These are phyloP conservation scores for Bipolaris zeicola DNA, from an alignment of 2,329 filamentous ascomycete genomes.

Conservation along the genomic window DNA sequence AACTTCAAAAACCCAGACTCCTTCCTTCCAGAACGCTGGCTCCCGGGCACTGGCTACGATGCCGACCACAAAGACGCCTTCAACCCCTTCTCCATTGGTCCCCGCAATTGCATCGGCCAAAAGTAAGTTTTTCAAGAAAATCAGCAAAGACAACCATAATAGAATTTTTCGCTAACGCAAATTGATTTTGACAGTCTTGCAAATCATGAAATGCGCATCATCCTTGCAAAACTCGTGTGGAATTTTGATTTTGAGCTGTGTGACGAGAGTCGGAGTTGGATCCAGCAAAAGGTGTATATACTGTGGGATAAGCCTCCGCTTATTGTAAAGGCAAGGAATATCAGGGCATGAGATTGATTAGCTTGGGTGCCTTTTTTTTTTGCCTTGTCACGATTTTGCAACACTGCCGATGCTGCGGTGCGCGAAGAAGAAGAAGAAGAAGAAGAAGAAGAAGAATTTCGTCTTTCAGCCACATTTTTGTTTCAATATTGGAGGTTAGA, in stretches of 20 bases:
- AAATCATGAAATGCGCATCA: slow-evolving; percentile 41
- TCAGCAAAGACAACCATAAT: too few species aligned
- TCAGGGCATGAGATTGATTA: background rate
- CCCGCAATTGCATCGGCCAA: slow-evolving; percentile 42
- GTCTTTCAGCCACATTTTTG: too few species aligned
- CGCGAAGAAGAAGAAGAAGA: too few species aligned
- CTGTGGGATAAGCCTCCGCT: slow-evolving; percentile 25
- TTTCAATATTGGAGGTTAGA: too few species aligned
- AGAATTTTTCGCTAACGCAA: too few species aligned
- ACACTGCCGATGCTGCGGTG: too few species aligned
- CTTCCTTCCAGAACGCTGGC: slow-evolving; percentile 44
- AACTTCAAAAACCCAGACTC: slow-evolving; percentile 9
- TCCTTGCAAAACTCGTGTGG: slow-evolving; percentile 31
- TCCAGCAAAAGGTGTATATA: slow-evolving; percentile 10
- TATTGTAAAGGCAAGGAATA: slow-evolving; percentile 15
- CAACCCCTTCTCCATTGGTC: slow-evolving; percentile 35
- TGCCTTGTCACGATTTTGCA: too few species aligned
- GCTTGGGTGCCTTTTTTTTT: too few species aligned
- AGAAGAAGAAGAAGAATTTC: too few species aligned
- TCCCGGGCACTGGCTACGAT: slow-evolving; percentile 31
- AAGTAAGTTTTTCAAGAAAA: slow-evolving; percentile 30
- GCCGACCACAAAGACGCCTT: slow-evolving; percentile 29
- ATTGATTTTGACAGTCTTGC: slow-evolving; percentile 23
- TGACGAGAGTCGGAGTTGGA: slow-evolving; percentile 2
- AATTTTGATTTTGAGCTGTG: slow-evolving; percentile 35